Base-by-base conservation (phyloP, 1,139 yeast species). In the Magnusiomyces suaveolens region DNA sequence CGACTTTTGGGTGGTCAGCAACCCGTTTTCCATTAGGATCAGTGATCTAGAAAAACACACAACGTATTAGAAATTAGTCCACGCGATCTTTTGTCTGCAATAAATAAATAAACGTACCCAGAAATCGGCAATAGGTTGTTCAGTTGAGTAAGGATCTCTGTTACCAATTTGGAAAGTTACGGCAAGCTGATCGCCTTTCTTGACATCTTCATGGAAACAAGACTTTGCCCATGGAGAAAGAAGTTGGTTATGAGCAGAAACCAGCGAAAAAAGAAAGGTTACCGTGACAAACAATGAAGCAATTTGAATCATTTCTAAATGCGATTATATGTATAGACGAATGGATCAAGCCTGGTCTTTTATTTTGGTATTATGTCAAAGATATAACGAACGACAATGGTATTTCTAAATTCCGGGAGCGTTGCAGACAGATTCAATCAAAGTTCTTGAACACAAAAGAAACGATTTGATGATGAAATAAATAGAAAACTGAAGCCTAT, bases 91-190 rank as follows among this genome's bases (percentile, higher is more conserved):
- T n/a, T 29, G 36, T 29, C 12, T 29, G 36, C 6, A 29, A 29
- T 29, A 29, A 29, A 29, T 8, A 29, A 53, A 51, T 52, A 56
- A 46, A 8, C 64, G 48, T 62, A 78, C 73, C 72, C 77, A 74
- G 70, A 92, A 89, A 68, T 89, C 96, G 58, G 88, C 83, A 36
- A 74, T 79, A 60, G 83, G 76, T 70, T 89, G 96, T 60, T 84
- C 87, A 46, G 86, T 78, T 54, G 90, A 81, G 60, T 77, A 76
- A 50, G 90, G 85, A 66, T 87, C 84, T 71, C 97, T 81, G 65
- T 92, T 88, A 59, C 97, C 97, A 51, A 87, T 95, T 73, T 92
- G 98, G 79, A 85, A 92, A 53, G 89, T 79, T 58, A 92, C 83
- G 25, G 96, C 87, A 64, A 92, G 75, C 70, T 87, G 90, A 72